These are phyloP conservation scores for Candida taoyuanica DNA, from an alignment of 805 yeast species.

Conservation along the genomic window DNA sequence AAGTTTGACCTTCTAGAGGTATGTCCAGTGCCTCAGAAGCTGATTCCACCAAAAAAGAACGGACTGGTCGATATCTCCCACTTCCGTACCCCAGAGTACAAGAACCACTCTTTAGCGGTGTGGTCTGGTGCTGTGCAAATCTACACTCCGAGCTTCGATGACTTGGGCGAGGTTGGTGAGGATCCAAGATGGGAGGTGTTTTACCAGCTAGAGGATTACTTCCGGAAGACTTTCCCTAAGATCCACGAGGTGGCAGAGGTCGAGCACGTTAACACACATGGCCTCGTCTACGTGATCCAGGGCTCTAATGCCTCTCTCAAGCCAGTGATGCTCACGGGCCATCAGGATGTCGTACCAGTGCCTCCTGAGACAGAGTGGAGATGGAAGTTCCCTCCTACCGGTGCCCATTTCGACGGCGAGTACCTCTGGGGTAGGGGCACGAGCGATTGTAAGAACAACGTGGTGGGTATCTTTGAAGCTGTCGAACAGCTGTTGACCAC, in stretches of 20 bases:
- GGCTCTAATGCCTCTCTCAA: slow-evolving; percentile 51
- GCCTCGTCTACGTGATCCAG: slow-evolving; percentile 10
- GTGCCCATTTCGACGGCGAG: slow-evolving; percentile 61
- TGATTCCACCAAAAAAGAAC: slow-evolving; percentile 4
- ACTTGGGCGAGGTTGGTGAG: slow-evolving; percentile 11
- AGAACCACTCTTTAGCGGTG: slow-evolving; percentile 11
- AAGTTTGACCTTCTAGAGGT: background rate
- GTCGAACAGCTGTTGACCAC: slow-evolving; percentile 47
- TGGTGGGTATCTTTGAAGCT: slow-evolving; percentile 64
- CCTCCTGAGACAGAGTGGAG: slow-evolving; percentile 48
- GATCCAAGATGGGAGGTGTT: slow-evolving; percentile 16
- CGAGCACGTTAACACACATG: slow-evolving; percentile 14
- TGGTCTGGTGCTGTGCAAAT: slow-evolving; percentile 14
- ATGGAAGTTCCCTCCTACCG: slow-evolving; percentile 69
- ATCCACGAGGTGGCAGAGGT: slow-evolving; percentile 7
- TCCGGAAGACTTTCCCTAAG: slow-evolving; percentile 11
- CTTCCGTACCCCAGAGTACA: slow-evolving; percentile 14
- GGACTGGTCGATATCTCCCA: slow-evolving; percentile 6
- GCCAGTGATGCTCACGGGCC: slow-evolving; percentile 72
- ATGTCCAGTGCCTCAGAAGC: slow-evolving; percentile 6
- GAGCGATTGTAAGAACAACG: slow-evolving; percentile 66
- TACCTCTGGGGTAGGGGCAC: slow-evolving; percentile 74
- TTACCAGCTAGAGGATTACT: slow-evolving; percentile 9
- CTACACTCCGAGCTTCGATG: slow-evolving; percentile 13
- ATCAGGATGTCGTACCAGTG: slow-evolving; percentile 83